Base-by-base conservation (phyloP, 192 early-diverging fungal species). In the Geosiphon pyriformis region DNA sequence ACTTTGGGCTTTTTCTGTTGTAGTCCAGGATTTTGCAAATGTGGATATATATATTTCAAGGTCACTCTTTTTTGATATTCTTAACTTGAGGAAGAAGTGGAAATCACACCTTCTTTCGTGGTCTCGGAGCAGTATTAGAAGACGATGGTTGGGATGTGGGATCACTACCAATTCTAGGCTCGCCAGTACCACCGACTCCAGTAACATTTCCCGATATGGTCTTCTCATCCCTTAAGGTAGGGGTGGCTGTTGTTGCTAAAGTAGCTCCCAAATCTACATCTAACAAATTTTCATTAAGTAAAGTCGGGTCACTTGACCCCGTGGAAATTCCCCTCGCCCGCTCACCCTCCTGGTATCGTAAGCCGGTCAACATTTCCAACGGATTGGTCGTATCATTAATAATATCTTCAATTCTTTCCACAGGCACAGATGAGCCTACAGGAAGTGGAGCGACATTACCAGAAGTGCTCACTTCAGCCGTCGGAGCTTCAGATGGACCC, bases 1-100 rank as follows among this genome's bases (percentile, higher is more conserved):
- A 58, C 59, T 26, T 77, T 77, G 15, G 76, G 70, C 33, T 77
- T 77, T 71, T 77, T 76, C 66, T 42, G 37, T 15, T 42, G 6
- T 64, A 67, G 6, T 4, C 1, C 23, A 55, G 6, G 20, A 54
- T 55, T 55, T 55, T 55, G 15, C n/a, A n/a, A n/a, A n/a, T n/a
- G n/a, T n/a, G n/a, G n/a, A n/a, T n/a, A n/a, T n/a, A n/a, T n/a
- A n/a, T n/a, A n/a, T n/a, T n/a, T n/a, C n/a, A n/a, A n/a, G n/a
- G n/a, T n/a, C n/a, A n/a, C n/a, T n/a, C n/a, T n/a, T n/a, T n/a
- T n/a, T n/a, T n/a, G n/a, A n/a, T n/a, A n/a, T n/a, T n/a, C n/a
- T 42, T 42, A 42, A 42, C 6, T 42, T 42, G 37, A 42, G 7
- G n/a, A 42, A 42, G 37, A 42, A 42, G 15, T 42, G 18, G 55